Conservation (phyloP, 768 basidiomycete genomes). For the Clathrus columnatus region DNA sequence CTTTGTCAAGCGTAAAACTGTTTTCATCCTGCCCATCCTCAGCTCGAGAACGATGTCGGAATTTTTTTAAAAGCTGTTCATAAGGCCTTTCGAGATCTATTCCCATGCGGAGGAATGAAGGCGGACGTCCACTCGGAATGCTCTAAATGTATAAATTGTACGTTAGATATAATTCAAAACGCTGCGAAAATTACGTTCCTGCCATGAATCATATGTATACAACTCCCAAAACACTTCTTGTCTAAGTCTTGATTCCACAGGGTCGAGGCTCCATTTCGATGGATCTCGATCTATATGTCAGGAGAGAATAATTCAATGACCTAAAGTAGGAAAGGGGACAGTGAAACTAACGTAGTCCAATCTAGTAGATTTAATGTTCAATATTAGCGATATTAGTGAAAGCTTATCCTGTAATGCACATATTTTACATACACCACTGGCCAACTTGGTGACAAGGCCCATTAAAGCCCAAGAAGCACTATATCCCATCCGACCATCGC, state of each 20-base stretch:
- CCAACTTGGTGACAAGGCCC: conserved; percentile 61
- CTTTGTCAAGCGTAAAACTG: too few relatives aligned
- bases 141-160: neutral
- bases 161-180: neutral
- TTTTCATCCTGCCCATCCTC: too few relatives aligned
- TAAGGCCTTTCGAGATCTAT: neutral
- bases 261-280: conserved; percentile 54
- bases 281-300: conserved; percentile 51
- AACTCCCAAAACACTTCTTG: conserved; percentile 66
- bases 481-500: conserved; percentile 37
- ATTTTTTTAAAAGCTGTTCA: neutral
- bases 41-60: too few relatives aligned
- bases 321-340: neutral
- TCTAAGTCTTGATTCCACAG: conserved; percentile 48
- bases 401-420: neutral
- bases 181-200: conserved; percentile 33
- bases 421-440: conserved; percentile 48
- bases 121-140: neutral
- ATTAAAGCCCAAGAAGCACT: conserved; percentile 61
- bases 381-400: too few relatives aligned
- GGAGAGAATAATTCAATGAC: conserved; percentile 13
- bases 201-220: conserved; percentile 61
- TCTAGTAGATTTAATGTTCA: conserved; percentile 30
- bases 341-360: conserved; percentile 53
- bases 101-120: neutral